Conservation (phyloP, 2,329 filamentous ascomycete genomes). For the Neocatenulostroma microsporum region DNA sequence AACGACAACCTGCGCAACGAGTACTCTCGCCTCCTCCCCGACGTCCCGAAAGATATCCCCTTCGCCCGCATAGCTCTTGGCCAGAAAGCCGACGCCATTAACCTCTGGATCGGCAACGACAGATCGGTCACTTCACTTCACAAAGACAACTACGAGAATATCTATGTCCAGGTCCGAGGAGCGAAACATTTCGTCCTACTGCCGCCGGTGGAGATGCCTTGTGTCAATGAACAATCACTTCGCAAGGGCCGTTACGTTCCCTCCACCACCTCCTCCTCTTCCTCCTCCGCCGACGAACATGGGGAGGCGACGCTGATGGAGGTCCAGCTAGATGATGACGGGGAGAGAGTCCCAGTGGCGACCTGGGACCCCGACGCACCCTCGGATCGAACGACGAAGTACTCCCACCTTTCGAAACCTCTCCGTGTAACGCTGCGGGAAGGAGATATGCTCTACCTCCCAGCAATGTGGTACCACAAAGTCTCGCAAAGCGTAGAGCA, state of each 20-base stretch:
- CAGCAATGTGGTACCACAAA: conserved; percentile 79
- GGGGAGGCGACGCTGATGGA: conserved; percentile 21
- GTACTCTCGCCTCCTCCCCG: conserved; percentile 55
- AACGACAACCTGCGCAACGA: conserved; percentile 75
- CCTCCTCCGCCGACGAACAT: not conserved
- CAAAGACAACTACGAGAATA: conserved; percentile 78
- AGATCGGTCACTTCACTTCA: conserved; percentile 64
- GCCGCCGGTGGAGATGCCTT: conserved; percentile 61
- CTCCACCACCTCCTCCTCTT: conserved; percentile 7
- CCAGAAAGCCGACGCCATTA: conserved; percentile 63
- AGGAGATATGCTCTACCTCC: conserved; percentile 76
- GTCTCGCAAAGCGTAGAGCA: conserved; percentile 66
- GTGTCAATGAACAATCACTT: conserved; percentile 57
- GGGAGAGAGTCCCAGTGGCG: conserved; percentile 55
- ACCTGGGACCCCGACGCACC: conserved; percentile 66
- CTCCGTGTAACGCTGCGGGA: conserved; percentile 60
- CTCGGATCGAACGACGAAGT: conserved; percentile 43
- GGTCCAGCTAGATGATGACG: conserved; percentile 27
- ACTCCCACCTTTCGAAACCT: conserved; percentile 53
- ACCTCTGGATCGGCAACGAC: conserved; percentile 74
- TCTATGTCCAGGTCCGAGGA: conserved; percentile 69
- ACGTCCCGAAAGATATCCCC: conserved; percentile 57
- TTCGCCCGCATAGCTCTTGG: conserved; percentile 66
- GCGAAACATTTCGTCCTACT: conserved; percentile 67
- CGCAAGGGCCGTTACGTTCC: conserved; percentile 52